Conservation (phyloP, 169 alveolate genomes). For the Ichthyophthirius multifiliis region DNA sequence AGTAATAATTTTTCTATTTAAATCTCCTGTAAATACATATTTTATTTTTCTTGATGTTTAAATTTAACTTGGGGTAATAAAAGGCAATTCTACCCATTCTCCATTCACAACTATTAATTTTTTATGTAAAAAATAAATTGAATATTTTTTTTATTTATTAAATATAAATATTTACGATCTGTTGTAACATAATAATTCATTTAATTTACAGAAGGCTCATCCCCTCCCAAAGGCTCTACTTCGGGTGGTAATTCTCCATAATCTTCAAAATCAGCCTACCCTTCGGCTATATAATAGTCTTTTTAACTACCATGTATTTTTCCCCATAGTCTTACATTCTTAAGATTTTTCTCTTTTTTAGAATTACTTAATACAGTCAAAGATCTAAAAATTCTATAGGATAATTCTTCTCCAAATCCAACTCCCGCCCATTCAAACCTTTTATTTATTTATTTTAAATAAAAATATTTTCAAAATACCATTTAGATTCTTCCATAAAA, state of each 20-base stretch:
- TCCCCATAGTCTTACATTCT: constrained; percentile 65
- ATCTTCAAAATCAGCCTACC: constrained; percentile 35
- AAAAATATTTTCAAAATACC: constrained; percentile 14
- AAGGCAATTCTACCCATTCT: constrained; percentile 76
- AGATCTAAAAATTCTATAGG: constrained; percentile 48
- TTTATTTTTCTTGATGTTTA: constrained; percentile 61
- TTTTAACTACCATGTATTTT: constrained; percentile 59
- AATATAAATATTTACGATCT: constrained; percentile 21
- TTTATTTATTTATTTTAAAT: background rate
- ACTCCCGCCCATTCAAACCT: constrained; percentile 67
- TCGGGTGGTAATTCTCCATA: constrained; percentile 50
- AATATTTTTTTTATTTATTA: background rate
- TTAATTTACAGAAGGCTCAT: constrained; percentile 39
- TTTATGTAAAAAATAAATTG: background rate
- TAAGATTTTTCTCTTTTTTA: constrained; percentile 26
- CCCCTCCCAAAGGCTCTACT: constrained; percentile 44
- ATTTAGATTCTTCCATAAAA: constrained; percentile 50
- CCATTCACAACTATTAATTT: constrained; percentile 21
- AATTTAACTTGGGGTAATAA: constrained; percentile 68
- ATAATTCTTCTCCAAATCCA: constrained; percentile 60
- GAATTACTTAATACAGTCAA: constrained; percentile 50
- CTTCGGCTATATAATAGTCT: constrained; percentile 79
- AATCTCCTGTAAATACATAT: constrained; percentile 76
- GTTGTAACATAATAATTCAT: constrained; percentile 46
- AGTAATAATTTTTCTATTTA: constrained; percentile 65